phyloP scores from a whole-genome alignment of 441 rosid species.

The Populus hybrid region DNA sequence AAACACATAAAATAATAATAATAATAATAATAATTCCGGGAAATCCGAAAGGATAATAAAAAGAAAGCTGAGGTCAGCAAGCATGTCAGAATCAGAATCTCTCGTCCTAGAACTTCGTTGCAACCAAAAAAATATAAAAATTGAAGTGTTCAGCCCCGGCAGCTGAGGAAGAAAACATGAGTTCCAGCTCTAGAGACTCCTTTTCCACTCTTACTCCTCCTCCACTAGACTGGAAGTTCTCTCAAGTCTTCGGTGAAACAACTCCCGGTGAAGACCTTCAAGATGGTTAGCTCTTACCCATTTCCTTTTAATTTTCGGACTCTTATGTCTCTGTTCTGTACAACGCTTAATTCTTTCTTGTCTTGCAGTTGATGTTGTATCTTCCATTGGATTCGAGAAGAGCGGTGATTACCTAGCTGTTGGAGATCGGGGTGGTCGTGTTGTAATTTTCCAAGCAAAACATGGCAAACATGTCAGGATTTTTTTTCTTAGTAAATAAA shows the following conservation, averaged over 20 bases:
- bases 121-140: not conserved
- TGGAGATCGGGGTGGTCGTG: slow-evolving; percentile 67
- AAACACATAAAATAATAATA: not conserved
- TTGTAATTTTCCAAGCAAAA: slow-evolving; percentile 49
- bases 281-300: slow-evolving; percentile 35
- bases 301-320: not conserved
- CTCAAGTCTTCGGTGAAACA: slow-evolving; percentile 63
- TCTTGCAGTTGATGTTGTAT: slow-evolving; percentile 43
- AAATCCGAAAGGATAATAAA: slow-evolving; percentile 15
- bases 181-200: slow-evolving; percentile 13
- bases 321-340: not conserved
- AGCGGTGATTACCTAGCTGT: slow-evolving; percentile 62
- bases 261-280: slow-evolving; percentile 50
- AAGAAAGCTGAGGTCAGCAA: not conserved
- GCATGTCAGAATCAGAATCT: slow-evolving; percentile 10
- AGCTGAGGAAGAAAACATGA: slow-evolving; percentile 7
- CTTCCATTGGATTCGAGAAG: slow-evolving; percentile 54
- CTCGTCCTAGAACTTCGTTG: not conserved
- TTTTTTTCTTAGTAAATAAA: not conserved
- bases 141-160: not conserved
- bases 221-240: slow-evolving; percentile 53
- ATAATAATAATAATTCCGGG: not conserved
- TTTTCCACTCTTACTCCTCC: slow-evolving; percentile 11
- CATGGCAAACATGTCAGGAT: slow-evolving; percentile 38
- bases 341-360: not conserved